Percentiles rank a stretch among this genome's conserved stretches.
Evolutionary conservation across 1,284 basidiomycete species (phyloP).

Genomic region (Trametes pubescens): DNA sequence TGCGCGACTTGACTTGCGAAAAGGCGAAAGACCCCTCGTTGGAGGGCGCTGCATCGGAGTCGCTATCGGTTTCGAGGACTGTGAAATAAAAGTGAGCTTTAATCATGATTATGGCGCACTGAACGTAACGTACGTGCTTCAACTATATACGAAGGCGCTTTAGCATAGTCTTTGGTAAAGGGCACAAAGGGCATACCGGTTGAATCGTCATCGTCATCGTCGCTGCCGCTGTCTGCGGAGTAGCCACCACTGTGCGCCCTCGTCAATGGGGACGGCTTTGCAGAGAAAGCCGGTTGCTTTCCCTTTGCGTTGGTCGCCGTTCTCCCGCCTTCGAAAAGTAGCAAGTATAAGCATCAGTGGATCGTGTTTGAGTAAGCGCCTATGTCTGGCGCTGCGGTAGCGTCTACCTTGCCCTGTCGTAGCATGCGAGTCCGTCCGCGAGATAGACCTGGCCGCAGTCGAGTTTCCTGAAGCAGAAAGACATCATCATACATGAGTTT

Average conservation of each 20-base stretch:
- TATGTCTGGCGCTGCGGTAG: no score
- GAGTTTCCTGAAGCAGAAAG: background rate
- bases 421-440: background rate
- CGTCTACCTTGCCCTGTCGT: no score
- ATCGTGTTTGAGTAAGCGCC: no score
- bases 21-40: slow-evolving; percentile 25
- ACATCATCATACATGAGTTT: background rate
- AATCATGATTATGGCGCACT: background rate
- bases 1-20: slow-evolving; percentile 13
- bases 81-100: background rate
- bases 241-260: background rate
- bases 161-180: slow-evolving; percentile 1
- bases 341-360: background rate
- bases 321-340: background rate
- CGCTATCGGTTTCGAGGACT: slow-evolving; percentile 30
- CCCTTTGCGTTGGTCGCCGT: background rate
- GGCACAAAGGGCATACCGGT: slow-evolving; percentile 1
- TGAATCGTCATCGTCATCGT: slow-evolving; percentile 13
- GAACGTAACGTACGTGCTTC: slow-evolving; percentile 16
- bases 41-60: slow-evolving; percentile 16
- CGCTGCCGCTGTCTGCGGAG: slow-evolving; percentile 2
- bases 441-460: background rate
- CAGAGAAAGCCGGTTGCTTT: background rate
- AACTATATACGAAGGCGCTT: slow-evolving; percentile 1
- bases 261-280: background rate